A percentile compares a stretch with the other conserved stretches of the same genome.
phyloP scores from a whole-genome alignment of 129 eudicot genomes.

The Artemisia tridentata region DNA sequence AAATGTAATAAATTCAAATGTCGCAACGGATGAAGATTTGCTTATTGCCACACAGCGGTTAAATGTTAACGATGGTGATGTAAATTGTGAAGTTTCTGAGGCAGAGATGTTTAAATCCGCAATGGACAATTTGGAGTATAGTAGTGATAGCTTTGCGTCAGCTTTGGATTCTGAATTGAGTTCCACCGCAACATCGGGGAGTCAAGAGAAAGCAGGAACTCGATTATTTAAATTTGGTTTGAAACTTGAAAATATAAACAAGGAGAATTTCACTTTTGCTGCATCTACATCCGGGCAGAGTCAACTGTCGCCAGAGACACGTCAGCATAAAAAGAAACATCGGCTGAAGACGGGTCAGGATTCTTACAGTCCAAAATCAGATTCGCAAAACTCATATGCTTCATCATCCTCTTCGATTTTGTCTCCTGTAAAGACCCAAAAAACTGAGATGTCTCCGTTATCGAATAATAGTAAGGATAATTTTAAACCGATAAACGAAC shows the following conservation, averaged over 20 bases:
- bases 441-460: constrained; percentile 31
- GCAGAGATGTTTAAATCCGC: constrained; percentile 79
- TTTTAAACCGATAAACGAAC: constrained; percentile 39
- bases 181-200: constrained; percentile 44
- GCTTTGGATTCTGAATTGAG: constrained; percentile 59
- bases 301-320: constrained; percentile 47
- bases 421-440: constrained; percentile 39
- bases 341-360: constrained; percentile 51
- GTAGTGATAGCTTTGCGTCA: constrained; percentile 60
- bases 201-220: constrained; percentile 47
- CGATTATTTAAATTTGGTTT: constrained; percentile 45
- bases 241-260: constrained; percentile 40
- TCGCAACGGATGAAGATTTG: constrained; percentile 54
- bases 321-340: constrained; percentile 67
- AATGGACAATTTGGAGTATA: constrained; percentile 55
- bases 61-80: constrained; percentile 46
- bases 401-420: constrained; percentile 34
- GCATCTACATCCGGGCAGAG: constrained; percentile 58
- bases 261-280: constrained; percentile 62
- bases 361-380: constrained; percentile 39
- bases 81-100: constrained; percentile 33
- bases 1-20: constrained; percentile 32
- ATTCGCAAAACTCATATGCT: constrained; percentile 26
- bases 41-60: constrained; percentile 48
- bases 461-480: constrained; percentile 33